Base-by-base conservation (phyloP, 2,329 filamentous ascomycete species). In the Trichothecium roseum region DNA sequence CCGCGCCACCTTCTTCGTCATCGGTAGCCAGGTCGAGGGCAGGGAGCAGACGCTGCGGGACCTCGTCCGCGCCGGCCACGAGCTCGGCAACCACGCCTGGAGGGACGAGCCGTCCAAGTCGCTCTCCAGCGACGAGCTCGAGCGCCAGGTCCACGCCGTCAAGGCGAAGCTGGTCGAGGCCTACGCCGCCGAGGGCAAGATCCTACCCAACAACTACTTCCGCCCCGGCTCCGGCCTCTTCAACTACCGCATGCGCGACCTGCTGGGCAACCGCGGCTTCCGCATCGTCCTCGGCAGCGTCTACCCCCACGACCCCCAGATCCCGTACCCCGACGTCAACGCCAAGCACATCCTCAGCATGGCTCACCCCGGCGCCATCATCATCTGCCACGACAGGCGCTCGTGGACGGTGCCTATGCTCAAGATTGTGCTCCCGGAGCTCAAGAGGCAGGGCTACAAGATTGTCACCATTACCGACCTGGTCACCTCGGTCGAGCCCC, bases 251-350 rank as follows among this genome's bases (percentile, higher is more conserved):
- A 88, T 94, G 77, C 66, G 82, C 15, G 55, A 59, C 24, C 52
- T 81, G 26, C 58, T 85, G 7, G 59, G 60, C 24, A 64, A 59
- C 35, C 52, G 86, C 41, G 79, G 78, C 4, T 88, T 85, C 56
- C 66, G 69, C 34, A 66, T 91, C 35, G 80, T 87, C n/a, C 62
- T 94, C 28, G 87, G 87, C 3, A 79, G 78, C 55, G 78, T 94
- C 28, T 94, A 93, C 58, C 87, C 87, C 5, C 86, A 94, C 60
- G 87, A 94, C 60, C 78, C 87, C n/a, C 86, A 93, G 65, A 80
- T 94, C 39, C 65, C 66, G 8, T 79, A 72, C 49, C 69, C 74
- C 45, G 62, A 64, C 43, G 45, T 87, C 35, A 94, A 94, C 57
- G 80, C 84, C 7, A 67, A 64, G 44, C 86, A 94, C 61, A 74